Percentiles rank a stretch among this genome's conserved stretches.
Evolutionary conservation across 805 yeast genomes (phyloP).

Genomic region (Priceomyces fermenticarens): DNA sequence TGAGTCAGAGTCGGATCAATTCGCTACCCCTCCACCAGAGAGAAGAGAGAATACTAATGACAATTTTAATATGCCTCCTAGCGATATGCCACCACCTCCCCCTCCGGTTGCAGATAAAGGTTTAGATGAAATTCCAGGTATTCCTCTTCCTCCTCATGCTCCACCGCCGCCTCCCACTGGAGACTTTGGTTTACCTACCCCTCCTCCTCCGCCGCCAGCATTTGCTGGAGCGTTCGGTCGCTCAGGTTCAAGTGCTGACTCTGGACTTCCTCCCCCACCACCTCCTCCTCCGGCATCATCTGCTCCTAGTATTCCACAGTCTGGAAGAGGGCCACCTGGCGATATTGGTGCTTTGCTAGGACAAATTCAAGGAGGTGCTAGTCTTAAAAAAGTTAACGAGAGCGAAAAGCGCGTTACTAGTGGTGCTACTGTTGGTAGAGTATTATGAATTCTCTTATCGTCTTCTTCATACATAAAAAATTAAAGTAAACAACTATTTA

Average conservation of each 20-base stretch:
- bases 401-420: conserved; percentile 45
- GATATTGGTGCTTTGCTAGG: conserved; percentile 51
- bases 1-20: conserved; percentile 2
- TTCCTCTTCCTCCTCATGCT: conserved; percentile 11
- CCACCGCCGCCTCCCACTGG: conserved; percentile 11
- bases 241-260: too few species aligned
- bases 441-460: conserved; percentile 17
- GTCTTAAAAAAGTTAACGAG: conserved; percentile 50
- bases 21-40: conserved; percentile 7
- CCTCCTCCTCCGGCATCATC: conserved; percentile 27
- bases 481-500: conserved; percentile 4
- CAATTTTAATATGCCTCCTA: background rate
- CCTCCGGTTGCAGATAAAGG: background rate
- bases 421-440: conserved; percentile 50
- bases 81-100: conserved; percentile 10
- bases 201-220: conserved; percentile 25
- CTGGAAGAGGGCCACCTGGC: conserved; percentile 16
- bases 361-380: conserved; percentile 52
- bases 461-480: background rate
- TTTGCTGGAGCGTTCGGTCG: conserved; percentile 9
- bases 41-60: background rate
- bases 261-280: conserved; percentile 17
- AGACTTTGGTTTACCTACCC: conserved; percentile 15
- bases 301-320: conserved; percentile 16
- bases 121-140: background rate